Percentiles rank a stretch among this genome's conserved stretches.
Evolutionary conservation across 2,329 filamentous ascomycete species (phyloP).

Genomic region (Fusarium pseudonygamai): DNA sequence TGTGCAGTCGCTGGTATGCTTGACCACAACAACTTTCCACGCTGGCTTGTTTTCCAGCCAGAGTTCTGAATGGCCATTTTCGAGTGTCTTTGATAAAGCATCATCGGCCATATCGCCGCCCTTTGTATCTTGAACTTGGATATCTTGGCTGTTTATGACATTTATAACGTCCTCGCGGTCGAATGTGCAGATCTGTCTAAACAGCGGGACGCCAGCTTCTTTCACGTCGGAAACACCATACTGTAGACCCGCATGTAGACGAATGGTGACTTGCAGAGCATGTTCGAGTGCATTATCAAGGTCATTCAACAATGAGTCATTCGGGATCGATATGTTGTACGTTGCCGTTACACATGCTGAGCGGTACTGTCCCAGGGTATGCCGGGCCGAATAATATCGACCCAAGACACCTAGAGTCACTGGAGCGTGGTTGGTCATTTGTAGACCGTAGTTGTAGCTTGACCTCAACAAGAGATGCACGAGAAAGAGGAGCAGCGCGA

Average conservation of each 20-base stretch:
- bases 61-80: background rate
- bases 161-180: background rate
- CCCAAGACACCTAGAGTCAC: constrained; percentile 6
- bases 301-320: accelerated
- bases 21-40: constrained; percentile 9
- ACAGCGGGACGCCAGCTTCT: background rate
- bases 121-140: accelerated
- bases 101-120: accelerated
- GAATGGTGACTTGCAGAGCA: constrained; percentile 8
- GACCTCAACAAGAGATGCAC: background rate
- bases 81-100: background rate
- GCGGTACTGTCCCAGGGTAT: constrained; percentile 7
- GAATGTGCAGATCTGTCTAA: background rate
- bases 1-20: background rate
- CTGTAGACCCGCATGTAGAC: background rate
- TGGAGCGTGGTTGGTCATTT: background rate
- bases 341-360: constrained; percentile 14
- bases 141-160: accelerated
- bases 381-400: constrained; percentile 5
- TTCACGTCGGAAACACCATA: background rate
- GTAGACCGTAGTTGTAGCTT: accelerated
- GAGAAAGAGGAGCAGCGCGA: accelerated
- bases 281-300: background rate
- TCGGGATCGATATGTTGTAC: background rate
- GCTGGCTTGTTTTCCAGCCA: constrained; percentile 9